Percentiles rank a stretch among this genome's conserved stretches.
Evolutionary conservation across 441 rosid genomes (phyloP).

Genomic region (Iberis amara): DNA sequence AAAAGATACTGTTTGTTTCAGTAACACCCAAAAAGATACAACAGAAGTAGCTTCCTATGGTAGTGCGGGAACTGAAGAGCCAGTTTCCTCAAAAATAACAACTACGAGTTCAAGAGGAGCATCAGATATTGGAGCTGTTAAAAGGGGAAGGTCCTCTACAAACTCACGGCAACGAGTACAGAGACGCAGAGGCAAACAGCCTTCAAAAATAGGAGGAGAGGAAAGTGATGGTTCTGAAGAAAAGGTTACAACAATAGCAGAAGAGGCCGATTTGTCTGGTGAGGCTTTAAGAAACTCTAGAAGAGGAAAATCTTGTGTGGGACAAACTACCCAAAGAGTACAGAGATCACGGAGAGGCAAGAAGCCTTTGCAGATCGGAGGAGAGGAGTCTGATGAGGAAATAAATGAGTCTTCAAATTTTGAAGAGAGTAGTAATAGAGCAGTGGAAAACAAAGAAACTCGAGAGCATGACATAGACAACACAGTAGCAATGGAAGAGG

Average conservation of each 20-base stretch:
- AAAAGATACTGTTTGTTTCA: constrained; percentile 26
- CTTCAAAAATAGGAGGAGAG: constrained; percentile 48
- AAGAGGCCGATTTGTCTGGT: constrained; percentile 20
- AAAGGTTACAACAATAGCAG: constrained; percentile 27
- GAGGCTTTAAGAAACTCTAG: constrained; percentile 24
- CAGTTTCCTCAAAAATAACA: constrained; percentile 30
- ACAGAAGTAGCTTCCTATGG: constrained; percentile 29
- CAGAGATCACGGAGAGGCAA: constrained; percentile 29
- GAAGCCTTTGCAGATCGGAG: constrained; percentile 28
- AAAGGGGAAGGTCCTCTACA: constrained; percentile 35
- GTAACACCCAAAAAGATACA: constrained; percentile 36
- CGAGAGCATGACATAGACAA: constrained; percentile 21
- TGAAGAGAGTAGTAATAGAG: constrained; percentile 32
- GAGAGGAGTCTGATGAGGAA: constrained; percentile 25
- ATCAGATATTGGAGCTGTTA: constrained; percentile 38
- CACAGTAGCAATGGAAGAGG: constrained; percentile 22
- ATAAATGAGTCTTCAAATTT: constrained; percentile 13
- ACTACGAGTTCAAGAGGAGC: constrained; percentile 48
- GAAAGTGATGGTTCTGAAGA: constrained; percentile 41
- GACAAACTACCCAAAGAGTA: constrained; percentile 18
- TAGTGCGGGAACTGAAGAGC: constrained; percentile 23
- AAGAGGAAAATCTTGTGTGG: constrained; percentile 26
- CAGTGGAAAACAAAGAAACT: constrained; percentile 19
- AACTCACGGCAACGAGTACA: constrained; percentile 37
- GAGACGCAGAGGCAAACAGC: constrained; percentile 40